These are phyloP conservation scores for Caryopteris hybrid DNA, from an alignment of 305 asterid genomes.

Conservation along the genomic window DNA sequence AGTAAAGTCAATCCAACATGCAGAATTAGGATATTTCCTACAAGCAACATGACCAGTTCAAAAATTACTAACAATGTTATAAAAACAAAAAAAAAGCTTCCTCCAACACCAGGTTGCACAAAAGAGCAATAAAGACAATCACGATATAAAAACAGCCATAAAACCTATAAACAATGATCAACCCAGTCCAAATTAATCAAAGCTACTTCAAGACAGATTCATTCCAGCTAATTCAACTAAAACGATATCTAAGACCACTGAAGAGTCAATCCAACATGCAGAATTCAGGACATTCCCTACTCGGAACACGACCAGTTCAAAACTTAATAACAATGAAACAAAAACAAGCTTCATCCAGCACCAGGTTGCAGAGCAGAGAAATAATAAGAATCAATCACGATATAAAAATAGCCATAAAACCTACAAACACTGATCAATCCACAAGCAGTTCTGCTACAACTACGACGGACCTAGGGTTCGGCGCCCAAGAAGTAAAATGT, in stretches of 20 bases:
- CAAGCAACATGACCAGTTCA: not conserved
- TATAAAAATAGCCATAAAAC: not conserved
- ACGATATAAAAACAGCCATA: not conserved
- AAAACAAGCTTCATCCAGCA: not conserved
- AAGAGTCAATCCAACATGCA: too few relatives aligned
- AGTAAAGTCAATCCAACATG: not conserved
- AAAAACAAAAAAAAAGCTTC: not conserved
- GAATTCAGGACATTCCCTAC: too few relatives aligned
- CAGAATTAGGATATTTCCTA: not conserved
- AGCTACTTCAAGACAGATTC: too few relatives aligned
- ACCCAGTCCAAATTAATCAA: too few relatives aligned
- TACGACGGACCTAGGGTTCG: conserved; percentile 47
- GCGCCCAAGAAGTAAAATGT: conserved; percentile 14
- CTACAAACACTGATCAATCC: not conserved
- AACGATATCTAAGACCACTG: too few relatives aligned
- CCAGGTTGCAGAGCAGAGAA: not conserved
- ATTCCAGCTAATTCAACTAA: too few relatives aligned
- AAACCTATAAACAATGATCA: not conserved
- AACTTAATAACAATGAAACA: not conserved
- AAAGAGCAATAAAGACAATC: not conserved
- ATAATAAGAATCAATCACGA: not conserved
- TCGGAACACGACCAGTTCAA: too few relatives aligned
- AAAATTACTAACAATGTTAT: not conserved
- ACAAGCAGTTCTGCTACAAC: not conserved
- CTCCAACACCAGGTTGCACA: not conserved